Percentiles rank a stretch among this genome's conserved stretches.
Evolutionary conservation across 75 land plant genomes (phyloP).

Genomic region (Ceratopteris richardii): DNA sequence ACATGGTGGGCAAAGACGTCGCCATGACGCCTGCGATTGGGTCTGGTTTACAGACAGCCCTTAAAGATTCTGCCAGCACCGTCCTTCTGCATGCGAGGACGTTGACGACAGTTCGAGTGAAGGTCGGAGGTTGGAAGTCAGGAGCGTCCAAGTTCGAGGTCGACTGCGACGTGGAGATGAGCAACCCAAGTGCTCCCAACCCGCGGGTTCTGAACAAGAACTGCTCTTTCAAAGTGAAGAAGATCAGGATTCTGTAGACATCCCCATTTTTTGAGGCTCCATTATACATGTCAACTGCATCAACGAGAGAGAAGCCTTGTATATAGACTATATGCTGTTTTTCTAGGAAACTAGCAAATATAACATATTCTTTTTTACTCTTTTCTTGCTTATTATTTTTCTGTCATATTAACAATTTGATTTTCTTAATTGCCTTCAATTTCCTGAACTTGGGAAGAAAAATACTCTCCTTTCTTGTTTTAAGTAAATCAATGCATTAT

Average conservation of each 20-base stretch:
- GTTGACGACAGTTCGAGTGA: constrained; percentile 25
- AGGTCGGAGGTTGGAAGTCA: constrained; percentile 46
- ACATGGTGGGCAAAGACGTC: constrained; percentile 9
- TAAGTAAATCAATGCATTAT: too few relatives aligned
- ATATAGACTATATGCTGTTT: too few relatives aligned
- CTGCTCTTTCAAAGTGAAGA: constrained; percentile 1
- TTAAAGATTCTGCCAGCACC: constrained; percentile 21
- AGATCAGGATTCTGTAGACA: neutral
- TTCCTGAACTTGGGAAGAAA: too few relatives aligned
- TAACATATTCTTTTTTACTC: too few relatives aligned
- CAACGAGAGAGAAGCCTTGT: too few relatives aligned
- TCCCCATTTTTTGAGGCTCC: too few relatives aligned
- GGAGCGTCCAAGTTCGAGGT: constrained; percentile 36
- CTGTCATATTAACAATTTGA: too few relatives aligned
- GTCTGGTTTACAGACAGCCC: constrained; percentile 3
- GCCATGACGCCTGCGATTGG: constrained; percentile 11
- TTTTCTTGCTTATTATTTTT: too few relatives aligned
- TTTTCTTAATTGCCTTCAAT: too few relatives aligned
- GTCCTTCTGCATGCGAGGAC: constrained; percentile 26
- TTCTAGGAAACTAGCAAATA: too few relatives aligned
- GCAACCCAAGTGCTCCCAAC: constrained; percentile 4
- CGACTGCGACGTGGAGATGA: constrained; percentile 42
- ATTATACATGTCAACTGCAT: too few relatives aligned
- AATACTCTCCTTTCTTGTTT: too few relatives aligned
- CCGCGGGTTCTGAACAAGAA: neutral